These are phyloP conservation scores for Cryptococcus sp. DNA, from an alignment of 1,284 basidiomycete genomes.

Conservation along the genomic window DNA sequence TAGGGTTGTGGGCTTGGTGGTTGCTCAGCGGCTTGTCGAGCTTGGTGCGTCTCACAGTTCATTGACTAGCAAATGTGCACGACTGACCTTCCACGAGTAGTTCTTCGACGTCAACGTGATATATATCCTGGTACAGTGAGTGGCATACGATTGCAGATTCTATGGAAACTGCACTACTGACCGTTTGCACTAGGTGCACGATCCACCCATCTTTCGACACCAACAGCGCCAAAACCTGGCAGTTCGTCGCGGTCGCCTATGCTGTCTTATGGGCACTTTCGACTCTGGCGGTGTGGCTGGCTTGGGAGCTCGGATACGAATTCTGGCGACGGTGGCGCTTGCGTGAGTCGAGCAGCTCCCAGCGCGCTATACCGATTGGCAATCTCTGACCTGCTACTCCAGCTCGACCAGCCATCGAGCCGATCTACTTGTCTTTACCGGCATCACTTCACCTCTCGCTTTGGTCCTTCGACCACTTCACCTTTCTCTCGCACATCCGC, in stretches of 20 bases:
- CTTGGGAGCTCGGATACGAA: conserved; percentile 77
- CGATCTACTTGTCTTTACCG: conserved; percentile 76
- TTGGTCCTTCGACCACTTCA: conserved; percentile 76
- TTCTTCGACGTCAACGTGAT: conserved; percentile 47
- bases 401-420: conserved; percentile 77
- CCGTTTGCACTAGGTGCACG: conserved; percentile 21
- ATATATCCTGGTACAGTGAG: conserved; percentile 39
- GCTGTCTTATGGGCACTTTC: conserved; percentile 73
- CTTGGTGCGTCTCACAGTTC: conserved; percentile 20
- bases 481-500: conserved; percentile 76
- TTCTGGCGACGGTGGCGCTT: conserved; percentile 78
- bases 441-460: conserved; percentile 71
- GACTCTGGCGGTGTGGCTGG: conserved; percentile 70
- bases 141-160: neutral
- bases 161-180: neutral
- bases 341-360: conserved; percentile 61
- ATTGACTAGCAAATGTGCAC: neutral
- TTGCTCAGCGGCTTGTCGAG: conserved; percentile 25
- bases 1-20: conserved; percentile 30
- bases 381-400: neutral
- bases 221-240: conserved; percentile 28
- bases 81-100: conserved; percentile 14
- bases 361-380: neutral
- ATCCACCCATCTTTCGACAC: conserved; percentile 23
- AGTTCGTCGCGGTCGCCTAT: conserved; percentile 40